Percentiles rank a stretch among this genome's conserved stretches.
These are phyloP conservation scores for Epichloe sibirici DNA, from an alignment of 2,329 filamentous ascomycete genomes.

Conservation along the genomic window DNA sequence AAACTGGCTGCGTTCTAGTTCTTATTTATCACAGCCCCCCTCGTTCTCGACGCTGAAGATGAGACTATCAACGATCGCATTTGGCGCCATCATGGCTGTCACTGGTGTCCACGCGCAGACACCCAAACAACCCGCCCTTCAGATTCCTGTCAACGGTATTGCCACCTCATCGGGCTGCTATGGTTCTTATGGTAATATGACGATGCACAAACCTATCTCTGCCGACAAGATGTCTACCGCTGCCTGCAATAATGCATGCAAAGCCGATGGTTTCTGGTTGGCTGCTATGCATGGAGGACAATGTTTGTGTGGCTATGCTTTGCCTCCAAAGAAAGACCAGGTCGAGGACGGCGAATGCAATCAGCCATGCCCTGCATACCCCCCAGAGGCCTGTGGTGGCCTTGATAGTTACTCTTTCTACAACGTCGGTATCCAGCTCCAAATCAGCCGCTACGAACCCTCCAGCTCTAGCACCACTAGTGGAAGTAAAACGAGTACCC, in stretches of 20 bases:
- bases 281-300: conserved; percentile 49
- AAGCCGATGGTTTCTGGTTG: conserved; percentile 36
- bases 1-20: not conserved
- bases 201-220: conserved; percentile 11
- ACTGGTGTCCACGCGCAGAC: conserved; percentile 12
- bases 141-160: conserved; percentile 23
- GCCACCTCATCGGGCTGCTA: conserved; percentile 40
- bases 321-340: conserved; percentile 46
- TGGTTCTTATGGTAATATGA: conserved; percentile 29
- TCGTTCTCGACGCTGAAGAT: conserved; percentile 11
- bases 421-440: conserved; percentile 36
- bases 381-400: conserved; percentile 45
- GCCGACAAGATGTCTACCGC: conserved; percentile 23
- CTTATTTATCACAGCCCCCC: not conserved
- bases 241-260: conserved; percentile 28
- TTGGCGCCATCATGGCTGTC: conserved; percentile 17
- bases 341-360: conserved; percentile 50
- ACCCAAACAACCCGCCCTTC: conserved; percentile 22
- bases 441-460: conserved; percentile 17
- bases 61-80: conserved; percentile 19
- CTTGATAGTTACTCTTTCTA: conserved; percentile 29
- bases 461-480: conserved; percentile 14
- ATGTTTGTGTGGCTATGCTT: conserved; percentile 62
- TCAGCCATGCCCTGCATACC: conserved; percentile 52
- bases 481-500: not conserved